Evolutionary conservation across 306 rosid genomes (phyloP).

Genomic region (Begonia fuchsioides): DNA sequence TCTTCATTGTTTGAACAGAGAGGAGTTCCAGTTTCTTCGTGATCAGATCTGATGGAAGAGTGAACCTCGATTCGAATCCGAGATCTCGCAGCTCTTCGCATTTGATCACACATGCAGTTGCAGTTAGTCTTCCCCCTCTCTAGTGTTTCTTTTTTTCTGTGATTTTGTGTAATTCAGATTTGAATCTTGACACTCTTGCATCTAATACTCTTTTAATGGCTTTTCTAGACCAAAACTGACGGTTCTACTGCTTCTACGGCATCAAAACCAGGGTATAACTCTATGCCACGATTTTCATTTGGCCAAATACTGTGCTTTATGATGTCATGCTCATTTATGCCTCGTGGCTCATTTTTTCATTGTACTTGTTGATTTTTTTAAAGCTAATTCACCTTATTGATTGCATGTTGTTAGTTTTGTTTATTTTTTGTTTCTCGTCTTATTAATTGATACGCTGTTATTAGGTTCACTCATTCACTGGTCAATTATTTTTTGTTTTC

Average conservation of each 20-base stretch:
- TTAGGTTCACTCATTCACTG: too few species aligned
- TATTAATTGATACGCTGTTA: too few species aligned
- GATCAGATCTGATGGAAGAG: slow-evolving; percentile 54
- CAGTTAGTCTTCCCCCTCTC: slow-evolving; percentile 25
- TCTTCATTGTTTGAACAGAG: slow-evolving; percentile 24
- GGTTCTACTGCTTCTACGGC: slow-evolving; percentile 35
- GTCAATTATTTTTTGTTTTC: too few species aligned
- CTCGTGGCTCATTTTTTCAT: too few species aligned
- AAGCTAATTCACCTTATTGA: too few species aligned
- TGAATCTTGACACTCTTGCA: neutral
- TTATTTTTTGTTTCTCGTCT: too few species aligned
- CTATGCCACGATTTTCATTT: neutral
- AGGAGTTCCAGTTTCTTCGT: slow-evolving; percentile 35
- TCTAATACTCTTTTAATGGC: slow-evolving; percentile 4
- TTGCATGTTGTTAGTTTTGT: too few species aligned
- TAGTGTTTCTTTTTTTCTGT: neutral
- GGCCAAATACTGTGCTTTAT: neutral
- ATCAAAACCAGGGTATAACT: slow-evolving; percentile 58
- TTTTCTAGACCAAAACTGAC: slow-evolving; percentile 40
- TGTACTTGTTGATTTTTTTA: too few species aligned
- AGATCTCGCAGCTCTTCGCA: slow-evolving; percentile 30
- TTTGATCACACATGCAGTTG: slow-evolving; percentile 65
- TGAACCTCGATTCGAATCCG: slow-evolving; percentile 7
- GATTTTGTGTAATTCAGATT: neutral
- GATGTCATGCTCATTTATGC: too few species aligned